phyloP scores from a whole-genome alignment of 2,329 filamentous ascomycete genomes.

The Dactylonectria macrodidyma region DNA sequence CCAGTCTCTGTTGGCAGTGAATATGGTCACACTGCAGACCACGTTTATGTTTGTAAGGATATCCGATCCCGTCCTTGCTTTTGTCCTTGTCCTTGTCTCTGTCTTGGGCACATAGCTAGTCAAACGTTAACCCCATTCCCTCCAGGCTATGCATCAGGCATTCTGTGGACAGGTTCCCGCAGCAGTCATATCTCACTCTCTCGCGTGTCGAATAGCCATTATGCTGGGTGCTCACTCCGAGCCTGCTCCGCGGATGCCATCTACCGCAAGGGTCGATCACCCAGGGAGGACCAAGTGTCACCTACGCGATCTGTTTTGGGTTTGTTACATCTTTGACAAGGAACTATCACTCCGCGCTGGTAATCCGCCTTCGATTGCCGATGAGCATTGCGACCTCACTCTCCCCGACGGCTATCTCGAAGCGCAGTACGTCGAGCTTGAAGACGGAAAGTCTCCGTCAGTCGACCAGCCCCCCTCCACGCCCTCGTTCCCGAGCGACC shows the following conservation, averaged over 20 bases:
- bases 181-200: slow-evolving; percentile 58
- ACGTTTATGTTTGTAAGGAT: slow-evolving; percentile 60
- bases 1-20: slow-evolving; percentile 57
- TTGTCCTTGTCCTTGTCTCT: neutral
- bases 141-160: slow-evolving; percentile 59
- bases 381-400: slow-evolving; percentile 7
- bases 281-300: slow-evolving; percentile 48
- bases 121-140: neutral
- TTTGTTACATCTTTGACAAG: slow-evolving; percentile 67
- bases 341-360: slow-evolving; percentile 66
- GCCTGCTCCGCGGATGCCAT: neutral
- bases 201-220: slow-evolving; percentile 62
- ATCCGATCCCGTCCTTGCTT: neutral
- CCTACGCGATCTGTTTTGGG: slow-evolving; percentile 63
- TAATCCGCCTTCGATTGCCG: slow-evolving; percentile 59
- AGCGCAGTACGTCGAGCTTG: neutral
- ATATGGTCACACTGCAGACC: slow-evolving; percentile 59
- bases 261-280: slow-evolving; percentile 12
- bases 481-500: slow-evolving; percentile 59
- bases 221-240: slow-evolving; percentile 61
- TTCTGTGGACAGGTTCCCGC: slow-evolving; percentile 61
- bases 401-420: slow-evolving; percentile 54
- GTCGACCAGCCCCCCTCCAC: slow-evolving; percentile 13
- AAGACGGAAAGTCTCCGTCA: neutral
- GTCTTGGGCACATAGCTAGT: neutral